Evolutionary conservation across 2,329 filamentous ascomycete genomes (phyloP), one percentile per base, ranked within the genome.

Genomic region (Alternaria dauci): DNA sequence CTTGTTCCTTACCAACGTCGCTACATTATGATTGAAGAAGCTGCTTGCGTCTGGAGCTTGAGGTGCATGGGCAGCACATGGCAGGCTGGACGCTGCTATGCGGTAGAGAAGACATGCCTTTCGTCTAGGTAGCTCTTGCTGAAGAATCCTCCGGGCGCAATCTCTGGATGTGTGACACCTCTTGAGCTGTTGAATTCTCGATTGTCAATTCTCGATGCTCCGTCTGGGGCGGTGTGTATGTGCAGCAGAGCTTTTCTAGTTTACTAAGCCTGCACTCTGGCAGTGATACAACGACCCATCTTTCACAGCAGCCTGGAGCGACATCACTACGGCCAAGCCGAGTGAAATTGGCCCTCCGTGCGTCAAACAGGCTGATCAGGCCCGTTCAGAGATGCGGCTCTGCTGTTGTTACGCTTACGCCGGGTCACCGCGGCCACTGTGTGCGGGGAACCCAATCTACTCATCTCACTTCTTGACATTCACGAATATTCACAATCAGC

Each of bases 1-100:
- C 79, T 78, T 78, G 85, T 87, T 88, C 87, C 86, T 89, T 89
- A 88, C 86, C 85, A 82, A 88, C 85, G 86, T 79, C 79, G 85
- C 86, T 81, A 88, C 86, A 88, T 82, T 59, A 50, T 51, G 34
- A 30, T 16, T 36, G 14, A 32, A 18, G 56, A 48, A 25, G 53
- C 53, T 61, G 39, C 39, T 44, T 36, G 20, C 25, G 28, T 55
- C 23, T 42, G 26, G 12, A 44, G 42, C 36, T 28, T 25, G 20
- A 30, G 20, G 18, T 23, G 23, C 9, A 20, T 41, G 18, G 38
- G 38, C 23, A 41, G 18, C 38, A 9, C 18, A 50, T 16, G 8
- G n/a, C 16, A 48, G 20, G 46, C 30, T 32, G 30, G 18, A 36
- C 34, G 46, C 46, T 25, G 46, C 8, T 30, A 48, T 14, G 16